Evolutionary conservation across 306 rosid genomes (phyloP).

Genomic region (Gillenia trifoliata): DNA sequence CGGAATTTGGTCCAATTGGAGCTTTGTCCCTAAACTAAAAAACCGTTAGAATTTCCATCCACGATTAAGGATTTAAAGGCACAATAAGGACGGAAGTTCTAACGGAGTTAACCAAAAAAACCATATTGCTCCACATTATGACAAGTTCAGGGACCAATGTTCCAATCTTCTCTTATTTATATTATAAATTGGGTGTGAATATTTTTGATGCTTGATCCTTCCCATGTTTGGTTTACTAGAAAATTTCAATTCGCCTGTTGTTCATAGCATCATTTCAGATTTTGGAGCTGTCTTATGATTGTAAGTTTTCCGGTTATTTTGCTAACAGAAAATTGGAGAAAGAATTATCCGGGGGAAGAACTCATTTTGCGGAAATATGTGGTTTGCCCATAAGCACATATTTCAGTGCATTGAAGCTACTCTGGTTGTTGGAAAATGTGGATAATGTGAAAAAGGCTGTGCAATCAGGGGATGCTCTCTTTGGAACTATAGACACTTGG

Average conservation of each 20-base stretch:
- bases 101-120: too few relatives aligned
- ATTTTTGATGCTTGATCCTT: neutral
- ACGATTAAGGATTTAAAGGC: too few relatives aligned
- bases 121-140: too few relatives aligned
- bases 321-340: constrained; percentile 66
- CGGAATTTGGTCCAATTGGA: too few relatives aligned
- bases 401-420: constrained; percentile 75
- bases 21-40: too few relatives aligned
- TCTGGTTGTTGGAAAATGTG: constrained; percentile 87
- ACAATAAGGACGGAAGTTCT: too few relatives aligned
- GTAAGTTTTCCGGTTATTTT: constrained; percentile 9
- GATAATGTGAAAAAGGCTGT: constrained; percentile 51
- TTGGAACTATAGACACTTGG: constrained; percentile 92
- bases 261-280: neutral
- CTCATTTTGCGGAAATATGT: constrained; percentile 66
- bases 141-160: too few relatives aligned
- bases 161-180: too few relatives aligned
- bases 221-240: neutral
- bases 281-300: neutral
- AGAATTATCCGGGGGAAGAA: constrained; percentile 68
- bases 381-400: constrained; percentile 88
- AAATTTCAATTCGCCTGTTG: neutral
- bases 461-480: constrained; percentile 64
- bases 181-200: neutral
- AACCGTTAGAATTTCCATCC: too few relatives aligned